phyloP scores from a whole-genome alignment of 2,329 filamentous ascomycete species.

The Fusarium robinianum region DNA sequence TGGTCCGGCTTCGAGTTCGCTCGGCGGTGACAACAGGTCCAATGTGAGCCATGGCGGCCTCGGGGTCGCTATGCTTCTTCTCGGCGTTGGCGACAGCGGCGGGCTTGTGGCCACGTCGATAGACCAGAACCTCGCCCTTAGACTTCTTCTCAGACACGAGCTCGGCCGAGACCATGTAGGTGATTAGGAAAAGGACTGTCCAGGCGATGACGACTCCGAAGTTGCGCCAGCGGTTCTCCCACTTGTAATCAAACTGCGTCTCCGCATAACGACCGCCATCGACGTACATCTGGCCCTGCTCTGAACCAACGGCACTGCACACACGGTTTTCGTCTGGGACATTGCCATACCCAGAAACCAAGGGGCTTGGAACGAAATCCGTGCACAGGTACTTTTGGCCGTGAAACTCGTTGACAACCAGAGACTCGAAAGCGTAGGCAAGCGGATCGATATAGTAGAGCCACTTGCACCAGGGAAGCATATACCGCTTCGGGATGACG shows the following conservation, averaged over 20 bases:
- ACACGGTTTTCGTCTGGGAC: constrained; percentile 40
- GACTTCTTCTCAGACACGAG: constrained; percentile 69
- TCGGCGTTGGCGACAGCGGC: constrained; percentile 60
- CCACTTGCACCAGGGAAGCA: constrained; percentile 82
- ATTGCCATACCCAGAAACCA: constrained; percentile 36
- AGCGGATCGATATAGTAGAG: constrained; percentile 81
- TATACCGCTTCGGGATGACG: constrained; percentile 67
- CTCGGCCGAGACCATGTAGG: constrained; percentile 69
- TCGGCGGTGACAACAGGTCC: constrained; percentile 54
- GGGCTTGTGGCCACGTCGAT: constrained; percentile 70
- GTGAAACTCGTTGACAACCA: constrained; percentile 85
- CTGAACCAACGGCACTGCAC: constrained; percentile 54
- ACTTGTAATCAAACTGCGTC: constrained; percentile 56
- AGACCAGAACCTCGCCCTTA: constrained; percentile 77
- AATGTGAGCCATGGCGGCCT: constrained; percentile 56
- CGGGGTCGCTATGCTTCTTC: constrained; percentile 65
- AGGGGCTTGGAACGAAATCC: constrained; percentile 47
- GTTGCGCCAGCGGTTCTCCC: constrained; percentile 69
- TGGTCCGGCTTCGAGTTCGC: constrained; percentile 40
- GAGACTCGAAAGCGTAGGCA: constrained; percentile 76
- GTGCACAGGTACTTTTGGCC: constrained; percentile 61
- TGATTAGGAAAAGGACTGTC: constrained; percentile 61
- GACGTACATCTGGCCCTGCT: constrained; percentile 49
- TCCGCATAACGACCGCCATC: constrained; percentile 53
- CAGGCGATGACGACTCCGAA: constrained; percentile 71